Evolutionary conservation across 2,329 filamentous ascomycete genomes (phyloP).

Genomic region (Colletotrichum spaethianum): DNA sequence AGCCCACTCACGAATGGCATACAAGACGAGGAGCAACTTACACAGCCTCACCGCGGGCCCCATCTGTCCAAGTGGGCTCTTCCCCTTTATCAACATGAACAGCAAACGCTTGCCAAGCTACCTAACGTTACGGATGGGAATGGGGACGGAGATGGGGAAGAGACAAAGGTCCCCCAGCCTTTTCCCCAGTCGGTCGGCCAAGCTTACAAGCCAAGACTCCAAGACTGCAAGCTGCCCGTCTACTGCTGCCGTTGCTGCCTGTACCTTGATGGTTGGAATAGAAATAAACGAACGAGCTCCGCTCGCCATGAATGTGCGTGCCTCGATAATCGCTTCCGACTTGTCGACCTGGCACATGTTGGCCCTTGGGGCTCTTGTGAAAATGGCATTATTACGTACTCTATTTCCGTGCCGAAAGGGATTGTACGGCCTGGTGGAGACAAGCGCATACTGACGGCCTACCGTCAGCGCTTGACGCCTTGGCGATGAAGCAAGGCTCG

Average conservation of each 20-base stretch:
- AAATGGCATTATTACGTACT: slow-evolving; percentile 32
- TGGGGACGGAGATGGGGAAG: slow-evolving; percentile 9
- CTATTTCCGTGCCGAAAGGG: slow-evolving; percentile 2
- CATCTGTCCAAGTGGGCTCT: slow-evolving; percentile 22
- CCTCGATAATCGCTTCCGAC: slow-evolving; percentile 9
- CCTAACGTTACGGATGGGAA: slow-evolving; percentile 12
- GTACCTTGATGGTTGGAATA: slow-evolving; percentile 26
- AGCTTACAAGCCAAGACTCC: slow-evolving; percentile 22
- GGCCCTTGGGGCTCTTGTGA: background rate
- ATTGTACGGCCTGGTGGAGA: slow-evolving; percentile 30
- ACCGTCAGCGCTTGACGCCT: slow-evolving; percentile 11
- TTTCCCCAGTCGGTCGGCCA: slow-evolving; percentile 23
- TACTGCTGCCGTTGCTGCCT: background rate
- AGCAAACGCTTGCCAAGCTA: slow-evolving; percentile 16
- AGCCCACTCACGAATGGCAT: slow-evolving; percentile 8
- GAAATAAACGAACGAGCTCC: slow-evolving; percentile 29
- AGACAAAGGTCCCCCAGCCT: slow-evolving; percentile 31
- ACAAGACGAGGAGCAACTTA: slow-evolving; percentile 4
- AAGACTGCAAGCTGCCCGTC: slow-evolving; percentile 12
- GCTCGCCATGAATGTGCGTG: slow-evolving; percentile 22
- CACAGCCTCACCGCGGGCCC: slow-evolving; percentile 26
- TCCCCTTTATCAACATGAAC: slow-evolving; percentile 13
- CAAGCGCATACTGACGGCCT: slow-evolving; percentile 33
- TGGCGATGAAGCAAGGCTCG: slow-evolving; percentile 9
- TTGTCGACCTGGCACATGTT: background rate